Evolutionary conservation across 257 asterid species (phyloP).

Genomic region (Primulina eburnea): DNA sequence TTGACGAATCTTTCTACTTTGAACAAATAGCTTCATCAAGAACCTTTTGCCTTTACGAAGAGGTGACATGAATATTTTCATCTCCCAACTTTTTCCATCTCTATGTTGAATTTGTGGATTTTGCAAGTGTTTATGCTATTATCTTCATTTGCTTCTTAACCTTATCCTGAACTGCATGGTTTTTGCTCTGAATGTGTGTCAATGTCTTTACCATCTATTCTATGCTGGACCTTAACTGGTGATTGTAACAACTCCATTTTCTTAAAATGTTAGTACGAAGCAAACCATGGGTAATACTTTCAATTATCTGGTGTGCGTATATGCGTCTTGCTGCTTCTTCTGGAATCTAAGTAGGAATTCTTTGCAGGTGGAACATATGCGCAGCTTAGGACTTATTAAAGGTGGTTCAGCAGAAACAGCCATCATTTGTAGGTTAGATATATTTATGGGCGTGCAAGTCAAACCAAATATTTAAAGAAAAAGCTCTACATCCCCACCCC

Average conservation of each 20-base stretch:
- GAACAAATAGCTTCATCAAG: constrained; percentile 74
- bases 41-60: constrained; percentile 88
- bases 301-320: not conserved
- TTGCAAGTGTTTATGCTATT: constrained; percentile 10
- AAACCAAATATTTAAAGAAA: constrained; percentile 5
- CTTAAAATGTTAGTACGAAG: not conserved
- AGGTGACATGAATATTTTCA: not conserved
- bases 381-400: constrained; percentile 61
- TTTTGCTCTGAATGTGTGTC: not conserved
- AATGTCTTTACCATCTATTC: not conserved
- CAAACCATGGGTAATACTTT: not conserved
- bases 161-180: not conserved
- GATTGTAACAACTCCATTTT: not conserved
- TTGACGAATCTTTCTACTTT: constrained; percentile 47
- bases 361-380: constrained; percentile 73
- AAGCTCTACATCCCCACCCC: no score
- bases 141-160: constrained; percentile 7
- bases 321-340: constrained; percentile 9
- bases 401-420: constrained; percentile 87
- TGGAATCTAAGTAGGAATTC: constrained; percentile 9
- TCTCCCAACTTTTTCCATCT: not conserved
- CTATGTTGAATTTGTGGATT: not conserved
- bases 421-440: constrained; percentile 71
- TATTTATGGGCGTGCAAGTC: not conserved
- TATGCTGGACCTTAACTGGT: not conserved